phyloP scores from a whole-genome alignment of 805 yeast genomes.

The Cyberlindnera petersonii region DNA sequence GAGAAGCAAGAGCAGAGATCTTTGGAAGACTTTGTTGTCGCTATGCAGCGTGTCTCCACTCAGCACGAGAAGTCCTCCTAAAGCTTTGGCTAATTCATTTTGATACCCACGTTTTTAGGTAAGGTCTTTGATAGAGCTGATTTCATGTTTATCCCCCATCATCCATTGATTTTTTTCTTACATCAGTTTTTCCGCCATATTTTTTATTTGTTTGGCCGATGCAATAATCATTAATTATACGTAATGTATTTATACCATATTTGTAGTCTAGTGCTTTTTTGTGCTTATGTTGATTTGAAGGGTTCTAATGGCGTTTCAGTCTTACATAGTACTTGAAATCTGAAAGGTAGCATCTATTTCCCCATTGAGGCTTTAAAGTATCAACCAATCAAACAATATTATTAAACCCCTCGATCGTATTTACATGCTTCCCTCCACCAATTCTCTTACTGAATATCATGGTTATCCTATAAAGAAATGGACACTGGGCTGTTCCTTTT shows the following conservation, averaged over 20 bases:
- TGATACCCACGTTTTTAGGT: constrained; percentile 13
- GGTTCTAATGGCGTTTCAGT: not conserved
- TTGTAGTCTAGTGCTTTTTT: constrained; percentile 1
- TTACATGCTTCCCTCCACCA: no score
- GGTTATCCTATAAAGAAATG: no score
- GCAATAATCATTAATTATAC: constrained; percentile 9
- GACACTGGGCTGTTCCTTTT: no score
- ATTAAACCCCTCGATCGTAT: not conserved
- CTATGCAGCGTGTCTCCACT: constrained; percentile 87
- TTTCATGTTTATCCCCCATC: constrained; percentile 12
- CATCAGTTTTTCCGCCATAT: constrained; percentile 4
- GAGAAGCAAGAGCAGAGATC: constrained; percentile 59
- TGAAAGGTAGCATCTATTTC: no score
- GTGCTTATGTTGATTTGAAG: no score
- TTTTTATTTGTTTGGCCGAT: not conserved
- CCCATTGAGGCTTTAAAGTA: not conserved
- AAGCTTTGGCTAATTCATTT: constrained; percentile 6
- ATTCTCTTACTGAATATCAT: no score
- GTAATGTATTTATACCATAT: constrained; percentile 1
- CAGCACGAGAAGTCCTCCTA: constrained; percentile 80
- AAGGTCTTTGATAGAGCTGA: constrained; percentile 17
- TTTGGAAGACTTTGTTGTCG: constrained; percentile 77
- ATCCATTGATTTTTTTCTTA: constrained; percentile 8
- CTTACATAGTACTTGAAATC: no score
- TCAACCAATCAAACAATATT: not conserved